Percentiles rank a stretch among this genome's conserved stretches.
These are phyloP conservation scores for Circinella minor DNA, from an alignment of 371 early-diverging fungal species.

Conservation along the genomic window DNA sequence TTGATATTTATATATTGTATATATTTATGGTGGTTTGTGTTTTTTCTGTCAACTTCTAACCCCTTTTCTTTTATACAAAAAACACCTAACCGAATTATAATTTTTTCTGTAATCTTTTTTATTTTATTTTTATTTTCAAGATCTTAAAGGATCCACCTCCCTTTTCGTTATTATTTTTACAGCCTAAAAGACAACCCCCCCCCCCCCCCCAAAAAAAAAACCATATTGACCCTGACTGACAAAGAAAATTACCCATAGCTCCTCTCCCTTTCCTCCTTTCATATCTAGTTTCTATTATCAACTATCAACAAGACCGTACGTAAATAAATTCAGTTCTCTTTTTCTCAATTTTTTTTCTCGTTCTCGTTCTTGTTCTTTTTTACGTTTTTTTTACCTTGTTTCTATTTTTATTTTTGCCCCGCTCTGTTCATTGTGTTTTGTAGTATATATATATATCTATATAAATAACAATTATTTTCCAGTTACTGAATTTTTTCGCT, in stretches of 20 bases:
- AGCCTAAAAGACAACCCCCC: neutral
- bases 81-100: neutral
- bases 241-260: neutral
- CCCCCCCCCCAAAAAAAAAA: neutral
- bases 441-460: no score
- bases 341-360: slow-evolving; percentile 7
- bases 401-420: slow-evolving; percentile 6
- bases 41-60: no score
- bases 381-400: neutral
- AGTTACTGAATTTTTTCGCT: no score
- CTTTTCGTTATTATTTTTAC: neutral
- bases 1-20: no score
- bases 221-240: neutral
- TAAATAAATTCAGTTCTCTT: neutral
- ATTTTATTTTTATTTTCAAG: neutral
- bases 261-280: neutral
- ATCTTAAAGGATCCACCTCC: no score
- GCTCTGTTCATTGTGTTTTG: no score
- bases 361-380: neutral
- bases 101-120: neutral
- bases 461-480: no score
- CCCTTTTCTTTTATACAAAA: neutral
- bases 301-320: neutral
- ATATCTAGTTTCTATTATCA: no score
- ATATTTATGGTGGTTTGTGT: neutral